Conservation (phyloP, 495 filamentous ascomycete genomes). For the Letharia lupina region DNA sequence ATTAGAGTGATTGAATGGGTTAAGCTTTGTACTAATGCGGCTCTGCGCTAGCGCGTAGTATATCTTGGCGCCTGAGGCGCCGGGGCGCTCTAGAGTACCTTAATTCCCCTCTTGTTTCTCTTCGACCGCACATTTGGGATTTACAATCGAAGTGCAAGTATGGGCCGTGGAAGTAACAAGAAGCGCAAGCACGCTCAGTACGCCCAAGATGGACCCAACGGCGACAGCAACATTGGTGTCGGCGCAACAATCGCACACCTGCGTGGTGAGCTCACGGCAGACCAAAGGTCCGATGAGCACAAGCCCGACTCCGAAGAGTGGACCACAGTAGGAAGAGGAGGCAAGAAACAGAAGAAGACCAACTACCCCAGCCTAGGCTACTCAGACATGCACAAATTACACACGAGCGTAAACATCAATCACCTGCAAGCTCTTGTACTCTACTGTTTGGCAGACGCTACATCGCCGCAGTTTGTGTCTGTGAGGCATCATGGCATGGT, state of each 20-base stretch:
- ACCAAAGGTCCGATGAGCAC: neutral
- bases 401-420: conserved; percentile 63
- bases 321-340: conserved; percentile 21
- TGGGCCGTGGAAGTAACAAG: conserved; percentile 16
- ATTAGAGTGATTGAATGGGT: too few relatives aligned
- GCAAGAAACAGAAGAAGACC: conserved; percentile 45
- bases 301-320: conserved; percentile 19
- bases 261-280: conserved; percentile 6
- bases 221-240: conserved; percentile 5
- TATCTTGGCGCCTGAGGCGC: too few relatives aligned
- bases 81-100: too few relatives aligned
- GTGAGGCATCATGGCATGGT: conserved; percentile 67
- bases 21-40: too few relatives aligned
- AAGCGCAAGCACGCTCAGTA: conserved; percentile 22
- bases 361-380: conserved; percentile 71
- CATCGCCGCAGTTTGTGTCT: conserved; percentile 78
- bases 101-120: neutral
- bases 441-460: conserved; percentile 83
- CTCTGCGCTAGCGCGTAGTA: too few relatives aligned
- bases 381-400: conserved; percentile 56
- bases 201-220: conserved; percentile 10
- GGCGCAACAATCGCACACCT: conserved; percentile 20
- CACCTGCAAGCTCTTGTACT: conserved; percentile 74
- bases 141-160: neutral
- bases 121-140: neutral